Base-by-base conservation (phyloP, 2,329 filamentous ascomycete genomes). In the Monascus ruber region DNA sequence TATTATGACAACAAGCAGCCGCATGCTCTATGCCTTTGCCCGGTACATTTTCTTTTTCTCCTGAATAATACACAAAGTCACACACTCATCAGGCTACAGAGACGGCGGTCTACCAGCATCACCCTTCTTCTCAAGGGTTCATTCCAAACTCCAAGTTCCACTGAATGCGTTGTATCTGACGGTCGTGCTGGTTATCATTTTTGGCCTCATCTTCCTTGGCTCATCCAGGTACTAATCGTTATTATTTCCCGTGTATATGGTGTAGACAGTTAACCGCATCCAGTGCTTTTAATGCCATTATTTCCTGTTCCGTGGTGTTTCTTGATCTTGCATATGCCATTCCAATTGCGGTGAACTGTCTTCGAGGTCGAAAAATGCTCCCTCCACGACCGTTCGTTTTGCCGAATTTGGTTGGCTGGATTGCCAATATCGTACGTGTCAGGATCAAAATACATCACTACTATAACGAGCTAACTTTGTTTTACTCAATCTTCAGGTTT, bases 241-340 rank as follows among this genome's bases (percentile, higher is more conserved):
- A 3, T 41, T 31, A 35, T 6, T 24, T 35, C 67, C 62, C 6
- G 2, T 6, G 5, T n/a, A 27, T 26, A 32, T 24, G 11, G 17
- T 41, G n/a, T 11, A 31, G 24, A 4, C 24, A 17, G 26, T 33
- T 39, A 36, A 41, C 11, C 2, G 2, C 1, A 4, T 2, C 10
- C 36, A 75, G 72, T 42, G 81, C 81, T 0, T 84, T 85, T 60
- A 83, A 81, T 33, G 81, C 81, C 9, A 82, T 85, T 48, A 71
- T 82, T 1, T 77, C 79, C 0, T 75, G 81, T 0, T 81, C 79
- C 0, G 82, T 87, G 0, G 81, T 86, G 5, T 75, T 81, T 1
- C 69, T 88, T 0, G 77, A 80, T 5, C 63, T 87, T 4, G 81
- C 79, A 2, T 88, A 88, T 48, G 83, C 74, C 5, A 83, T 88